phyloP scores from a whole-genome alignment of 257 asterid genomes.

The Perilla frutescens region DNA sequence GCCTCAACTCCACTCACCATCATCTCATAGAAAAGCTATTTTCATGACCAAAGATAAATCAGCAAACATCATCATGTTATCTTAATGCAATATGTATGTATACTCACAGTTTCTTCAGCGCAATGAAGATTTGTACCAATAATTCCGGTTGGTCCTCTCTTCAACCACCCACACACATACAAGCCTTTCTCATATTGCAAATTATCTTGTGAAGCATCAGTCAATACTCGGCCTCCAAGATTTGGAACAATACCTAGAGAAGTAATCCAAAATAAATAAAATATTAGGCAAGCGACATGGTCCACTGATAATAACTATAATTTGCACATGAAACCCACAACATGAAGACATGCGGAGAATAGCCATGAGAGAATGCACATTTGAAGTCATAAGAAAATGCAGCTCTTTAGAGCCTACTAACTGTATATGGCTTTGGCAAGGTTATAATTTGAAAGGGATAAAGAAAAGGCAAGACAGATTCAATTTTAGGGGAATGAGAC shows the following conservation, averaged over 20 bases:
- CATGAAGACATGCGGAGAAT: slow-evolving; percentile 3
- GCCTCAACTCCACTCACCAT: background rate
- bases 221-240: slow-evolving; percentile 68
- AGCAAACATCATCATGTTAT: background rate
- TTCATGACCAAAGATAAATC: slow-evolving; percentile 12
- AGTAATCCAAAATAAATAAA: slow-evolving; percentile 18
- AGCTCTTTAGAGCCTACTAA: background rate
- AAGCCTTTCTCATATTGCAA: slow-evolving; percentile 60
- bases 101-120: slow-evolving; percentile 83
- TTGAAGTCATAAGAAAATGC: background rate
- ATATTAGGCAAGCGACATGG: background rate
- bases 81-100: slow-evolving; percentile 3
- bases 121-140: slow-evolving; percentile 83
- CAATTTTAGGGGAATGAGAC: background rate
- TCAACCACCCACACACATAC: slow-evolving; percentile 95
- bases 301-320: background rate
- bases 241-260: slow-evolving; percentile 79
- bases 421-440: background rate
- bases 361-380: background rate
- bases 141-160: slow-evolving; percentile 93
- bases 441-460: background rate
- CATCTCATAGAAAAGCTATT: background rate
- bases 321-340: slow-evolving; percentile 7
- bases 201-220: slow-evolving; percentile 44
- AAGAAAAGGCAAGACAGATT: background rate